phyloP scores from a whole-genome alignment of 805 yeast species.

The Myxozyma mucilagina region DNA sequence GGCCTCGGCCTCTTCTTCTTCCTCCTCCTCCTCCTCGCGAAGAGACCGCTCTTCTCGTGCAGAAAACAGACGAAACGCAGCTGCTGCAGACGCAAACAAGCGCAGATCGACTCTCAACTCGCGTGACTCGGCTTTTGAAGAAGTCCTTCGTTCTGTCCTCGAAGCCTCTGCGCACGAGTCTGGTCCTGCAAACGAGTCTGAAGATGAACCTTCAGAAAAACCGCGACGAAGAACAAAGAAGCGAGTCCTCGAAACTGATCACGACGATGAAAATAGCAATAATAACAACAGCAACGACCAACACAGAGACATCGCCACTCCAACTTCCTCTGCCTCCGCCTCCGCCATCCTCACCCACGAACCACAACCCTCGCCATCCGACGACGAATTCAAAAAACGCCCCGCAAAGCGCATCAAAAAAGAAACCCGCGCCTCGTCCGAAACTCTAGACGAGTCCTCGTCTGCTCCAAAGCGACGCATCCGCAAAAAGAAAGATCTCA shows the following conservation, averaged over 20 bases:
- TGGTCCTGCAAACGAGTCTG: background rate
- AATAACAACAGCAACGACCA: slow-evolving; percentile 16
- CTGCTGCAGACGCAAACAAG: slow-evolving; percentile 25
- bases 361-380: too few relatives aligned
- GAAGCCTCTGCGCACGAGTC: slow-evolving; percentile 44
- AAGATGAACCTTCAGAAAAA: background rate
- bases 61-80: background rate
- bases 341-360: too few relatives aligned
- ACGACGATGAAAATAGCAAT: background rate
- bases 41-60: background rate
- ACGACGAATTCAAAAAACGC: too few relatives aligned
- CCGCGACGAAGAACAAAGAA: slow-evolving; percentile 20
- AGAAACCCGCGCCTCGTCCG: too few relatives aligned
- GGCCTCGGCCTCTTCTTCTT: background rate
- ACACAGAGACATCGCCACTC: slow-evolving; percentile 13
- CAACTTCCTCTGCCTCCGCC: too few relatives aligned
- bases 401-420: too few relatives aligned
- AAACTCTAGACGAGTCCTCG: too few relatives aligned
- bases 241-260: slow-evolving; percentile 17
- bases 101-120: slow-evolving; percentile 39
- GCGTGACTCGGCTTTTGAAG: slow-evolving; percentile 42
- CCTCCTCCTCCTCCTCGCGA: background rate
- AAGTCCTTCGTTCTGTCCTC: slow-evolving; percentile 44
- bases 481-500: too few relatives aligned
- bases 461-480: too few relatives aligned